Evolutionary conservation across 1,139 yeast species (phyloP).

Genomic region (Suhomyces yuchorum): DNA sequence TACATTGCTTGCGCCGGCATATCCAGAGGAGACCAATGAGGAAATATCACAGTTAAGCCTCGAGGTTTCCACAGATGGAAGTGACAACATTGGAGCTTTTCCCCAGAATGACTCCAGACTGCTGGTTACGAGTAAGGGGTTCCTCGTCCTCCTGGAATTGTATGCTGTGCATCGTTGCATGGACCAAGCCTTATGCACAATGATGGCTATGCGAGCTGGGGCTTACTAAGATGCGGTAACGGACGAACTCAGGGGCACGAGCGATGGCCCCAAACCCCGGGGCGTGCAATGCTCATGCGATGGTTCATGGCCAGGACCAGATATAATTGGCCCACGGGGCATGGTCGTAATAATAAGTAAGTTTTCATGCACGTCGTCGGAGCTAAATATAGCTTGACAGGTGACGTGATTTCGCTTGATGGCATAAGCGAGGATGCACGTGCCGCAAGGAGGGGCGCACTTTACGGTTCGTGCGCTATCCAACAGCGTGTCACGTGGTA

Average conservation of each 20-base stretch:
- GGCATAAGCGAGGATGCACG: background rate
- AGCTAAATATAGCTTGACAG: background rate
- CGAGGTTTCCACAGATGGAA: background rate
- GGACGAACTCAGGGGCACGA: background rate
- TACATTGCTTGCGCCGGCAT: slow-evolving; percentile 3
- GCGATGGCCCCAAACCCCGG: background rate
- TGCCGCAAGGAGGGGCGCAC: background rate
- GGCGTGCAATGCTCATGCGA: background rate
- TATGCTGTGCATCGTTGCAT: background rate
- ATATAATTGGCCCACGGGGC: background rate
- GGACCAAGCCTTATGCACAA: background rate
- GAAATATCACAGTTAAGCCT: background rate
- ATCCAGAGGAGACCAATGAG: background rate
- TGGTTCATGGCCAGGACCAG: background rate
- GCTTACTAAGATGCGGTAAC: background rate
- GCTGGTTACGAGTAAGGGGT: background rate
- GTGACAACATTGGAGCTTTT: background rate
- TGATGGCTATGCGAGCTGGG: background rate
- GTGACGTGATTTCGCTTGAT: background rate
- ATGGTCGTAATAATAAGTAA: background rate
- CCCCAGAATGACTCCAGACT: background rate
- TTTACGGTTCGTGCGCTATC: too few relatives aligned
- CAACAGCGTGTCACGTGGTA: too few relatives aligned
- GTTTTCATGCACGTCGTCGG: background rate
- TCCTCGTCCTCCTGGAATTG: background rate